Evolutionary conservation across 257 asterid species (phyloP).

Genomic region (Nicotiana tabacum): DNA sequence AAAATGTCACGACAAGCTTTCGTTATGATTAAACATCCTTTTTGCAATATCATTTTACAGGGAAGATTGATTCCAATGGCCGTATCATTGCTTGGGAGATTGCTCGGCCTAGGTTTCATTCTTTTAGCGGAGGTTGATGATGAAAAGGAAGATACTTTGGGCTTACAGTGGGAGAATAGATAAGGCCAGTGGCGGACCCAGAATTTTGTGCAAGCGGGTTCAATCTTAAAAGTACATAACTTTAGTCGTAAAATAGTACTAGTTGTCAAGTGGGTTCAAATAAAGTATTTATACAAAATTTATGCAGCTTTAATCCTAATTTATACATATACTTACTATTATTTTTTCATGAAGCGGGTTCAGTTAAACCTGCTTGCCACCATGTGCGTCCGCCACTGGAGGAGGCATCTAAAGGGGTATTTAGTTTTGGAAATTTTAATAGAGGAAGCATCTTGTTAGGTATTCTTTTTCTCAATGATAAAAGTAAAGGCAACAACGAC

Average conservation of each 20-base stretch:
- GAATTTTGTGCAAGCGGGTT: too few relatives aligned
- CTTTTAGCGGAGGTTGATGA: background rate
- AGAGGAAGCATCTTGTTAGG: background rate
- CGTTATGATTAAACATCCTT: background rate
- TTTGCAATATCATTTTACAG: background rate
- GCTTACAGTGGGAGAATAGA: background rate
- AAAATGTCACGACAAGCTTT: background rate
- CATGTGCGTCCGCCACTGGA: too few relatives aligned
- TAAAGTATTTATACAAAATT: too few relatives aligned
- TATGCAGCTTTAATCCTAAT: too few relatives aligned
- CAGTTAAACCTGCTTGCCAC: too few relatives aligned
- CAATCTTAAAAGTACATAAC: too few relatives aligned
- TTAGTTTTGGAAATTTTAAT: background rate
- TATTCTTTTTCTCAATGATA: background rate
- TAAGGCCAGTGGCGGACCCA: too few relatives aligned
- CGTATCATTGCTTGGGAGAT: background rate
- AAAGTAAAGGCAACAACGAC: background rate
- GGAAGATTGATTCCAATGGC: background rate
- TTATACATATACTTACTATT: too few relatives aligned
- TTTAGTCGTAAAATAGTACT: too few relatives aligned
- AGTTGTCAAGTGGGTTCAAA: too few relatives aligned
- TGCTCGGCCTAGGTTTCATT: background rate
- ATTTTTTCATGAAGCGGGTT: too few relatives aligned
- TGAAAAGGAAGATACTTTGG: background rate
- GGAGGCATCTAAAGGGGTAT: background rate